Conservation (phyloP, 75 land plant genomes). For the Larix kaempferi region DNA sequence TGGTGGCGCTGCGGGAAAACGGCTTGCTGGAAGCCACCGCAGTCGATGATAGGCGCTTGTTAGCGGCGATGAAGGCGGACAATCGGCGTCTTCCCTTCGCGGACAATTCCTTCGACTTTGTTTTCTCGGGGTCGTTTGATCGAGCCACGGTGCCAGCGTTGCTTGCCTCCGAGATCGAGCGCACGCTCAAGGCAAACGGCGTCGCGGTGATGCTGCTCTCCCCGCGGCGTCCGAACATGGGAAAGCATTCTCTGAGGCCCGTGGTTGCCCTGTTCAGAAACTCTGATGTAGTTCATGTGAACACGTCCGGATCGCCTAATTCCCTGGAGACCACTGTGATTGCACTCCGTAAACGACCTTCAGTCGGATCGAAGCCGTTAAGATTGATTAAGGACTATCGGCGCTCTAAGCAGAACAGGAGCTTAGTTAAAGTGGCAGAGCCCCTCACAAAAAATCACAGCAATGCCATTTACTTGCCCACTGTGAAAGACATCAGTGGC, state of each 20-base stretch:
- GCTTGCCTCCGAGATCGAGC: constrained; percentile 20
- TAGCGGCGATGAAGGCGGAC: not conserved
- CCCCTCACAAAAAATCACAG: not conserved
- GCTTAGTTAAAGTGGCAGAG: not conserved
- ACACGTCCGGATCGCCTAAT: not conserved
- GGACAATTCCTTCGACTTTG: constrained; percentile 16
- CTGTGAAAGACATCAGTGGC: not conserved
- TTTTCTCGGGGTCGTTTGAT: constrained; percentile 11
- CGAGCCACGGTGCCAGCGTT: constrained; percentile 13
- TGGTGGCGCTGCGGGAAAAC: not conserved
- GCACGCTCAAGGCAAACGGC: constrained; percentile 12
- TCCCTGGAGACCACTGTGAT: not conserved
- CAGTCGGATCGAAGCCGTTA: too few species aligned
- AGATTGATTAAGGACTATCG: not conserved
- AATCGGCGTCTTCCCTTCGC: not conserved
- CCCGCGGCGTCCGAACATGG: not conserved
- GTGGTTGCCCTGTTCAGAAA: not conserved
- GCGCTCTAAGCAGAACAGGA: not conserved
- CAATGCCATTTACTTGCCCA: not conserved
- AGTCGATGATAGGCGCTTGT: not conserved
- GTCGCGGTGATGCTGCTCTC: constrained; percentile 8
- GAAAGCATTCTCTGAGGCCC: not conserved
- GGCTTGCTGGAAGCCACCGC: constrained; percentile 6
- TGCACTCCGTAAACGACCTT: not conserved
- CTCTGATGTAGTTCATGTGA: not conserved